These are phyloP conservation scores for Bruguiera sexangula DNA, from an alignment of 345 rosid genomes.

Conservation along the genomic window DNA sequence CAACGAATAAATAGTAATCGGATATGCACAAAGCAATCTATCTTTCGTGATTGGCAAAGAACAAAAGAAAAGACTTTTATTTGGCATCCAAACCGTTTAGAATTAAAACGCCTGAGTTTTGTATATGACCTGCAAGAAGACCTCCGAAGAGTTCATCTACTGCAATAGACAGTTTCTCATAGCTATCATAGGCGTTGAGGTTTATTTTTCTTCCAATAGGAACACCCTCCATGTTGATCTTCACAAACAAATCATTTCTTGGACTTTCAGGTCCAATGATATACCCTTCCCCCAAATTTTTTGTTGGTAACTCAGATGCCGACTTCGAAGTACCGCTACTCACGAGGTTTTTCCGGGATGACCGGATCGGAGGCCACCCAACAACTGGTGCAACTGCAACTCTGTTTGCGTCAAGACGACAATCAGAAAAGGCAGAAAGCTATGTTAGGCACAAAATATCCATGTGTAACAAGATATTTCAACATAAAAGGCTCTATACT, in stretches of 20 bases:
- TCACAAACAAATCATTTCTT: slow-evolving; percentile 65
- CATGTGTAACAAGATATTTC: no score
- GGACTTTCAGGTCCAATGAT: slow-evolving; percentile 23
- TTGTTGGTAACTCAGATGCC: slow-evolving; percentile 45
- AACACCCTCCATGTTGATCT: slow-evolving; percentile 97
- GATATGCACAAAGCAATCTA: no score
- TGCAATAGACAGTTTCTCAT: slow-evolving; percentile 68
- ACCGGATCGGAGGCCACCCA: slow-evolving; percentile 98
- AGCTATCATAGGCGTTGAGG: slow-evolving; percentile 74
- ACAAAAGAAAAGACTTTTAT: no score
- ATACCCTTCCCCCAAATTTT: slow-evolving; percentile 31
- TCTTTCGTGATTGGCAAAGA: no score
- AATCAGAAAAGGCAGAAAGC: slow-evolving; percentile 4
- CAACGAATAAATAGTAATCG: no score
- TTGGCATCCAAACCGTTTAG: not conserved
- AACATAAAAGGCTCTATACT: no score
- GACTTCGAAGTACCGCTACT: slow-evolving; percentile 56
- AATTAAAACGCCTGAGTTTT: not conserved
- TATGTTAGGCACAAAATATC: not conserved
- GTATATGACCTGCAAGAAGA: slow-evolving; percentile 73
- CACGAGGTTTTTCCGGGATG: slow-evolving; percentile 82
- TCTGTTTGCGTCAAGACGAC: slow-evolving; percentile 35
- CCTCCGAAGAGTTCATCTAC: slow-evolving; percentile 91
- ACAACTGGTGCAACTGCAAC: slow-evolving; percentile 91
- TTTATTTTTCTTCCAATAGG: slow-evolving; percentile 98